Conservation (phyloP, 306 rosid genomes). For the Crataegus laevigata region DNA sequence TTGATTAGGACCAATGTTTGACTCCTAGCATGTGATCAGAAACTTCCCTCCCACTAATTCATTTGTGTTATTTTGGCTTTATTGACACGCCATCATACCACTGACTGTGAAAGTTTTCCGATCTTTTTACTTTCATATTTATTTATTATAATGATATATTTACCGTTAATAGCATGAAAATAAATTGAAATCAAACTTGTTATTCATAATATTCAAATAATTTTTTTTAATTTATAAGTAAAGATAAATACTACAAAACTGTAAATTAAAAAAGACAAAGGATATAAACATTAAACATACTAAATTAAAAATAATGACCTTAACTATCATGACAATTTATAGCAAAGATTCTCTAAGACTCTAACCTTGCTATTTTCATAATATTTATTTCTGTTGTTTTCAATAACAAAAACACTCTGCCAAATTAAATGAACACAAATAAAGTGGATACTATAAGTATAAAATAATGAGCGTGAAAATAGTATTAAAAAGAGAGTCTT, state of each 20-base stretch:
- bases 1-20: not conserved
- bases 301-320: too few relatives aligned
- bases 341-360: not conserved
- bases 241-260: too few relatives aligned
- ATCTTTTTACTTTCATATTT: too few relatives aligned
- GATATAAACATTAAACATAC: too few relatives aligned
- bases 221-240: too few relatives aligned
- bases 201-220: too few relatives aligned
- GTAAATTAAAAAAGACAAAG: too few relatives aligned
- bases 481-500: not conserved
- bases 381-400: not conserved
- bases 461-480: too few relatives aligned
- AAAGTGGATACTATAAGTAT: not conserved
- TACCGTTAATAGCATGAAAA: too few relatives aligned
- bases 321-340: not conserved
- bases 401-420: not conserved
- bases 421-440: not conserved
- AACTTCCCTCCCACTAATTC: not conserved
- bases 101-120: not conserved
- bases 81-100: not conserved
- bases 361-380: not conserved
- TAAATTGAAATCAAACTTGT: rapidly evolving
- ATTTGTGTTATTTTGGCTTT: not conserved
- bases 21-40: not conserved
- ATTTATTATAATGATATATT: too few relatives aligned